phyloP scores from a whole-genome alignment of 2,329 filamentous ascomycete species.

The Colletotrichum cereale region DNA sequence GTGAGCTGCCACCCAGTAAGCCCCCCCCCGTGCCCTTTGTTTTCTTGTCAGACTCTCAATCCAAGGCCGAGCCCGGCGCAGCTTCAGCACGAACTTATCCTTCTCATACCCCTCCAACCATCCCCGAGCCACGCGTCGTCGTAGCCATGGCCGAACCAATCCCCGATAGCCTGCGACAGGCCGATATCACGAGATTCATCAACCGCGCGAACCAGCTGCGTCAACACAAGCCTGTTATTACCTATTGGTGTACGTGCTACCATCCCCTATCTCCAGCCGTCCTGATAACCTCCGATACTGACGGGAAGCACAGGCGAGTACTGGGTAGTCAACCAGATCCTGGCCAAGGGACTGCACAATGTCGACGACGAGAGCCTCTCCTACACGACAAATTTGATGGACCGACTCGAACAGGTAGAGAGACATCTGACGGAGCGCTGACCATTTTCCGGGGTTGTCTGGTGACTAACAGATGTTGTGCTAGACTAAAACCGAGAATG shows the following conservation, averaged over 20 bases:
- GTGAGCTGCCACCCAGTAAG: constrained; percentile 13
- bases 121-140: neutral
- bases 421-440: too few relatives aligned
- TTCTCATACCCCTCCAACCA: neutral
- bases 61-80: neutral
- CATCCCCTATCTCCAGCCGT: neutral
- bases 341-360: constrained; percentile 83
- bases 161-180: constrained; percentile 79
- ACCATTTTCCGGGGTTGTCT: neutral
- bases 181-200: constrained; percentile 87
- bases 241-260: constrained; percentile 88
- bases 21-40: neutral
- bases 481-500: constrained; percentile 78
- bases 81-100: neutral
- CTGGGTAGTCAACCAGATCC: constrained; percentile 92
- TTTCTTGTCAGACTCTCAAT: neutral
- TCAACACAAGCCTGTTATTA: constrained; percentile 84
- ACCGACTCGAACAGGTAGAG: constrained; percentile 84
- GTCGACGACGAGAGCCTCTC: constrained; percentile 80
- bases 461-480: constrained; percentile 28
- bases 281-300: constrained; percentile 5
- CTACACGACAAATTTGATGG: constrained; percentile 89
- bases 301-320: constrained; percentile 75
- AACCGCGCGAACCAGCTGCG: constrained; percentile 87
- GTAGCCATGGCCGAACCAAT: constrained; percentile 76